A percentile compares a stretch with the other conserved stretches of the same genome.
Evolutionary conservation across 257 asterid species (phyloP).

Genomic region (Petunia axillaris): DNA sequence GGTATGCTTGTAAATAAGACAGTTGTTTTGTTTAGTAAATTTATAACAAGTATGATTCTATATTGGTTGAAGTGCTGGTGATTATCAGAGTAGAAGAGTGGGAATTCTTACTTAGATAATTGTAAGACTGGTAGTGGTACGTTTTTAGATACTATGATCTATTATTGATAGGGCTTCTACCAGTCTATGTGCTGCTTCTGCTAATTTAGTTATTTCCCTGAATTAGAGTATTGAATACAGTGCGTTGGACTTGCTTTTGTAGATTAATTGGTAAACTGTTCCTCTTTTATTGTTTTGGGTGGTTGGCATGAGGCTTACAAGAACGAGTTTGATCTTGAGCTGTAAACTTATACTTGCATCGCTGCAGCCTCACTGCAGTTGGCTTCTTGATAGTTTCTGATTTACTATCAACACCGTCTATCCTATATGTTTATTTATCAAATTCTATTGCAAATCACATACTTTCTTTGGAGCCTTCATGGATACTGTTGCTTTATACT

Average conservation of each 20-base stretch:
- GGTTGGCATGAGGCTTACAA: not conserved
- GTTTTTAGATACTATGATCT: not conserved
- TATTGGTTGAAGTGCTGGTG: not conserved
- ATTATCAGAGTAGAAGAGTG: not conserved
- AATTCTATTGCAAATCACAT: not conserved
- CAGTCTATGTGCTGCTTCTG: not conserved
- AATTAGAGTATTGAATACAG: not conserved
- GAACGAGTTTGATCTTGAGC: not conserved
- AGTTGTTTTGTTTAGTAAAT: not conserved
- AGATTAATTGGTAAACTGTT: not conserved
- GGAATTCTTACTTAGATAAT: constrained; percentile 14
- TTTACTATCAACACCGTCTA: not conserved
- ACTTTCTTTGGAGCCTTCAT: not conserved
- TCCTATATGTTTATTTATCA: not conserved
- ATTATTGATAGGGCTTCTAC: not conserved
- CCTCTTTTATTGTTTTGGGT: not conserved
- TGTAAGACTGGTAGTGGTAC: not conserved
- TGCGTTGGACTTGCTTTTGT: not conserved
- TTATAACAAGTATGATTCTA: not conserved
- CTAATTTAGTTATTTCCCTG: not conserved
- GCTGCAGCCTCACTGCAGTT: not conserved
- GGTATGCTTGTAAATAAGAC: constrained; percentile 14
- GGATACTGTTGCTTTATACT: not conserved
- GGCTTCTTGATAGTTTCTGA: not conserved
- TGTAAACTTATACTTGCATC: not conserved